phyloP scores from a whole-genome alignment of 2,329 filamentous ascomycete species.

The Botryosphaeria dothidea region DNA sequence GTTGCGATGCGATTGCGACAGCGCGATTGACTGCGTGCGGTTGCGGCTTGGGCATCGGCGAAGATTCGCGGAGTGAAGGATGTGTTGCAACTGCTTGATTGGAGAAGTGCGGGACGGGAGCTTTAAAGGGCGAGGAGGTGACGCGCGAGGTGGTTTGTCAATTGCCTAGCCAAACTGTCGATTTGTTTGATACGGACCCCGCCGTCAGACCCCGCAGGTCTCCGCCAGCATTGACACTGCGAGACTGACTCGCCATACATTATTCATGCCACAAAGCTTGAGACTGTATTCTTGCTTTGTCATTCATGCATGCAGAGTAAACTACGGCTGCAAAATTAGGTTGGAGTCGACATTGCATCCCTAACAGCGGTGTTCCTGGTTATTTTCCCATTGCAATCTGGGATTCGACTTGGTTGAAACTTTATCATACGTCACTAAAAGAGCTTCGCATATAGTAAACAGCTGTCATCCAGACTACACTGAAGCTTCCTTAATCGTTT shows the following conservation, averaged over 20 bases:
- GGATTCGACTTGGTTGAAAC: too few species aligned
- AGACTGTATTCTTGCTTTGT: conserved; percentile 9
- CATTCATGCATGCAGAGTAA: background rate
- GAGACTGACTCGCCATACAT: conserved; percentile 1
- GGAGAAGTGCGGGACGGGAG: background rate
- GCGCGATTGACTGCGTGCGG: conserved; percentile 14
- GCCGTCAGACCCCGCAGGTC: conserved; percentile 8
- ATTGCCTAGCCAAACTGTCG: conserved; percentile 2
- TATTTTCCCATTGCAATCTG: background rate
- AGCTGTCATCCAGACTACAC: background rate
- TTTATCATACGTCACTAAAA: background rate
- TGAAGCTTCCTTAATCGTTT: background rate
- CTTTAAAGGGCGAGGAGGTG: background rate
- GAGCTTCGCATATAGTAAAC: too few species aligned
- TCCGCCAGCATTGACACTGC: conserved; percentile 8
- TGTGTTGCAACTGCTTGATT: background rate
- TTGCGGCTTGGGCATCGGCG: conserved; percentile 15
- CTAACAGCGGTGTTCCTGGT: background rate
- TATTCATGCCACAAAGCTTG: background rate
- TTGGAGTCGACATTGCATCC: background rate
- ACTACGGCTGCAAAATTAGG: background rate
- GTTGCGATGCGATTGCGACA: conserved; percentile 6
- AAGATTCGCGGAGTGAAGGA: background rate
- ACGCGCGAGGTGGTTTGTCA: background rate
- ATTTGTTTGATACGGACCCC: conserved; percentile 7